phyloP scores from a whole-genome alignment of 257 asterid species.

The Lycium ferocissimum region DNA sequence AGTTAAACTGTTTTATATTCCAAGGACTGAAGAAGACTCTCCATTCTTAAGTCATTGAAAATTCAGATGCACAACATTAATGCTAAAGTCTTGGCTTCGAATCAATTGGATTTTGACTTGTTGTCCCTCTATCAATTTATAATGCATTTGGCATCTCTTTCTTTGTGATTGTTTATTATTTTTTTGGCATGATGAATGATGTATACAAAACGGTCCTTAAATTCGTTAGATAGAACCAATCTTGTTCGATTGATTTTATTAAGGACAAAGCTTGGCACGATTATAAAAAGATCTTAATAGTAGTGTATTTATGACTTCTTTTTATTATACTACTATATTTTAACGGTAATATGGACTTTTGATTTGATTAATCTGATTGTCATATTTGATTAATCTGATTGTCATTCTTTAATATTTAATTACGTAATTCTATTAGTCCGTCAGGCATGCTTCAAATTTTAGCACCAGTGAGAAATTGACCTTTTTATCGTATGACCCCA shows the following conservation, averaged over 20 bases:
- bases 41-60: background rate
- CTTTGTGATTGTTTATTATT: background rate
- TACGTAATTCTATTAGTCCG: background rate
- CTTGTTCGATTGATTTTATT: background rate
- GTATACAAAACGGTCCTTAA: constrained; percentile 23
- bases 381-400: background rate
- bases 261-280: background rate
- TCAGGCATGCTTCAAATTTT: background rate
- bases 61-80: background rate
- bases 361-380: constrained; percentile 10
- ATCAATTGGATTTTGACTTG: constrained; percentile 12
- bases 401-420: background rate
- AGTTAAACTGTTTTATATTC: background rate
- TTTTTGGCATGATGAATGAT: constrained; percentile 1
- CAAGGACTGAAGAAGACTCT: background rate
- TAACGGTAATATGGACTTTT: constrained; percentile 23
- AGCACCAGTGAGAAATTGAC: background rate
- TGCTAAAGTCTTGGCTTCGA: background rate
- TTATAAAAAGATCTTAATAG: background rate
- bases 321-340: background rate
- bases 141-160: constrained; percentile 20
- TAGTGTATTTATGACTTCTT: constrained; percentile 16
- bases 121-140: constrained; percentile 12
- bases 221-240: background rate
- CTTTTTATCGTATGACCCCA: background rate